phyloP scores from a whole-genome alignment of 2,329 filamentous ascomycete species.

The Fusarium sp. region DNA sequence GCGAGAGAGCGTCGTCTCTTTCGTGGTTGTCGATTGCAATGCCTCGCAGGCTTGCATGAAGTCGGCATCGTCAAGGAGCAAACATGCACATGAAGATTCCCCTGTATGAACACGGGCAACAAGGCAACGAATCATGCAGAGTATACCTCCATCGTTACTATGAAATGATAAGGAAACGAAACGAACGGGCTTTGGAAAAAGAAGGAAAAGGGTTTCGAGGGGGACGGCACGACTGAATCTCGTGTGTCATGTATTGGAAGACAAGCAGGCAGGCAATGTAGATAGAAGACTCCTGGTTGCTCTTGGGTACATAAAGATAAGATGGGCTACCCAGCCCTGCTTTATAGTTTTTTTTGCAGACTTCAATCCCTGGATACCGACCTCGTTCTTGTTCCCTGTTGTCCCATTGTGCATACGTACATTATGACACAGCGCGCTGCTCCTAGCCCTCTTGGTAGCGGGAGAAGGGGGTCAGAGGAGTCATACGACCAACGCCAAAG shows the following conservation, averaged over 20 bases:
- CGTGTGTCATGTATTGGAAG: slow-evolving; percentile 21
- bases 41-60: slow-evolving; percentile 6
- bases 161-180: slow-evolving; percentile 32
- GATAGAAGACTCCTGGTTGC: slow-evolving; percentile 41
- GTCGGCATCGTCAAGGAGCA: slow-evolving; percentile 30
- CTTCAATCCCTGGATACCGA: slow-evolving; percentile 2
- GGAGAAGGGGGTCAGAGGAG: slow-evolving; percentile 30
- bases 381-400: slow-evolving; percentile 29
- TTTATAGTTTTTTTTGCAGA: slow-evolving; percentile 44
- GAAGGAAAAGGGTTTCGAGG: slow-evolving; percentile 30
- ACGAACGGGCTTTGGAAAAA: slow-evolving; percentile 31
- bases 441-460: slow-evolving; percentile 31
- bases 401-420: slow-evolving; percentile 9
- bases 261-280: slow-evolving; percentile 39
- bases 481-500: slow-evolving; percentile 41
- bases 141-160: slow-evolving; percentile 34
- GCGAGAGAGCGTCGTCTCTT: slow-evolving; percentile 17
- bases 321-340: slow-evolving; percentile 42
- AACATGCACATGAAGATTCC: slow-evolving; percentile 32
- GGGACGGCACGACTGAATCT: slow-evolving; percentile 29
- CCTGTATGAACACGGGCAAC: slow-evolving; percentile 29
- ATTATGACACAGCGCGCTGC: slow-evolving; percentile 5
- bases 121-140: slow-evolving; percentile 38
- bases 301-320: slow-evolving; percentile 41
- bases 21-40: slow-evolving; percentile 11